Evolutionary conservation across 2,329 filamentous ascomycete genomes (phyloP), one percentile per base, ranked within the genome.

Genomic region (Coleophoma cylindrospora): DNA sequence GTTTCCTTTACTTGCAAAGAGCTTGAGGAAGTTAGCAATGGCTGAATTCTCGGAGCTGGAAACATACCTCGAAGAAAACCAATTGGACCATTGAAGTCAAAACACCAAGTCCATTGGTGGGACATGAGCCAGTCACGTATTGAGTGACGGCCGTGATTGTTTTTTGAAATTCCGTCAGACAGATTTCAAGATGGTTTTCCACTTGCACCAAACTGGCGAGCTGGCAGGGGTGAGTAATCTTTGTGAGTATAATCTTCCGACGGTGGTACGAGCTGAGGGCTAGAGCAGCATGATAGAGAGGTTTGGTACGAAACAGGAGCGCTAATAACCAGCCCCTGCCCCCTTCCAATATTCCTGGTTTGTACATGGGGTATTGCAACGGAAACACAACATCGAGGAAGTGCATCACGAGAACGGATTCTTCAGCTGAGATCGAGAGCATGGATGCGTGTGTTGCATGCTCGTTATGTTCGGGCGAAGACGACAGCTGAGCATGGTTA

Each of bases 361-460:
- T 73, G 62, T 85, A 86, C 62, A 83, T 80, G 2, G 83, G 83
- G 59, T 81, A 84, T 1, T 84, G 67, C 52, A 83, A 77, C 1
- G 81, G 81, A 54, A 85, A 79, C 15, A 84, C 72, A 56, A 79
- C 76, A 60, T 86, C 82, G 41, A 84, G 70, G 59, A 84, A 86
- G 50, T 80, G 71, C 74, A 81, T 80, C 51, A 79, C 65, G 40
- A 76, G 51, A 13, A 50, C 19, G n/a, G 55, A 48, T 15, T 61
- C 56, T 17, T 54, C 46, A 3, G 33, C 37, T 13, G 57, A 47
- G 11, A 55, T 48, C 3, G 48, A 47, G 15, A 43, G 40, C 8
- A 54, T 33, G 36, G 51, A 38, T 43, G 37, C 43, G 27, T 15
- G 8, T 14, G 38, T 38, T 33, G 32, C 33, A 43, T 45, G 13